phyloP scores from a whole-genome alignment of 306 rosid genomes.

The Castanospermum australe region DNA sequence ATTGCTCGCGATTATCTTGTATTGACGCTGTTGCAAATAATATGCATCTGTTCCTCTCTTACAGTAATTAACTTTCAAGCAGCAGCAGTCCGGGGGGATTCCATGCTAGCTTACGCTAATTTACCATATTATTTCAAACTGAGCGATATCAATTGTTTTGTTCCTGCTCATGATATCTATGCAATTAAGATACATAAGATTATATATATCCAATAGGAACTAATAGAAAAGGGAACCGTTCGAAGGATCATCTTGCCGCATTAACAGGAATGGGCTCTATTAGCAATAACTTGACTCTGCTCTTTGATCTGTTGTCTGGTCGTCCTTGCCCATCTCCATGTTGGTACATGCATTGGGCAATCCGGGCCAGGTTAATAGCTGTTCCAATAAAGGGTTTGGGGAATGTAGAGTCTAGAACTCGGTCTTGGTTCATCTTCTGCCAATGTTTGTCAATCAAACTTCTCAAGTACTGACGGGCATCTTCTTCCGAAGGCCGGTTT shows the following conservation, averaged over 20 bases:
- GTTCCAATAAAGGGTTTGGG: constrained; percentile 27
- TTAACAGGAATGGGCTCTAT: constrained; percentile 21
- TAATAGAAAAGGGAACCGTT: background rate
- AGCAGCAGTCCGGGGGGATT: no score
- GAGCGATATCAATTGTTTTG: no score
- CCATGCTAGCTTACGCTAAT: no score
- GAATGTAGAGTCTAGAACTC: constrained; percentile 9
- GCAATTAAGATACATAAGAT: background rate
- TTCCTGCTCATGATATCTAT: background rate
- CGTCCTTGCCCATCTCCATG: constrained; percentile 47
- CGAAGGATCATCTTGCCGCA: background rate
- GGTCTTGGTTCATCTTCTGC: constrained; percentile 37
- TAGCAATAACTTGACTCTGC: constrained; percentile 18
- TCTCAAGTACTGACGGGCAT: background rate
- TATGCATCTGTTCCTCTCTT: no score
- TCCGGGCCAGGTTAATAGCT: constrained; percentile 30
- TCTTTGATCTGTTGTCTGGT: constrained; percentile 26
- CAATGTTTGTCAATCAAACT: constrained; percentile 33
- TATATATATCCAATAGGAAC: background rate
- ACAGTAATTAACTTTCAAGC: no score
- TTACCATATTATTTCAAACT: no score
- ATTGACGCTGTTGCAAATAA: no score
- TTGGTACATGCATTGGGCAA: constrained; percentile 39
- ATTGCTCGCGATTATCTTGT: no score
- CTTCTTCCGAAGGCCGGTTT: constrained; percentile 15